Conservation (phyloP, 1,139 yeast genomes). For the Zhuliangozyma blackwelliae region DNA sequence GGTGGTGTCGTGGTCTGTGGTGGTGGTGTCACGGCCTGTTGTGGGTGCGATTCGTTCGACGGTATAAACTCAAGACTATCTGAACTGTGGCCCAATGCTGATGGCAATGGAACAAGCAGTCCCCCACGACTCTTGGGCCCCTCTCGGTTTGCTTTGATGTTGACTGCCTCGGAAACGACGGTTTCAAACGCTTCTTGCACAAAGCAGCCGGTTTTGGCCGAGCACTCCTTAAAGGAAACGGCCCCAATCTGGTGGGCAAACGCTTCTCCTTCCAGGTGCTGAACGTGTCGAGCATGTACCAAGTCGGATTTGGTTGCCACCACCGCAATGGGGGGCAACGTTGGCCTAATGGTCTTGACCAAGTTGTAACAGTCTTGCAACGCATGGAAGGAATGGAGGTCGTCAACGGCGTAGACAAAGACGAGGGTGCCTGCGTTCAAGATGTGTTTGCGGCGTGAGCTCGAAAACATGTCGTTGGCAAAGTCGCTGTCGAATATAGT, state of each 20-base stretch:
- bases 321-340: slow-evolving; percentile 27
- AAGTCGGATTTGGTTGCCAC: slow-evolving; percentile 33
- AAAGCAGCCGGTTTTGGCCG: slow-evolving; percentile 19
- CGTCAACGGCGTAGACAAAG: slow-evolving; percentile 28
- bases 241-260: slow-evolving; percentile 28
- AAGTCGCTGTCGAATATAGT: slow-evolving; percentile 26
- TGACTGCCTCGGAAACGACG: not conserved
- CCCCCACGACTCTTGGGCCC: too few species aligned
- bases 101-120: not conserved
- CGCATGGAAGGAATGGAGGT: slow-evolving; percentile 23
- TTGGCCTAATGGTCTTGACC: slow-evolving; percentile 13
- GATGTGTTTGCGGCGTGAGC: slow-evolving; percentile 25
- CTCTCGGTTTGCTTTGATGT: too few species aligned
- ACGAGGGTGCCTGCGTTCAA: slow-evolving; percentile 27
- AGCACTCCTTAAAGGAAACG: slow-evolving; percentile 25
- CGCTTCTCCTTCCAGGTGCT: slow-evolving; percentile 23
- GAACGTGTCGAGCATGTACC: slow-evolving; percentile 22
- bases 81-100: slow-evolving; percentile 1
- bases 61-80: slow-evolving; percentile 2
- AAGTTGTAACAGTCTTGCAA: slow-evolving; percentile 25
- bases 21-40: not conserved
- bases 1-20: too few species aligned
- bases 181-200: slow-evolving; percentile 20
- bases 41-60: not conserved
- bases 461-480: slow-evolving; percentile 23